Conservation (phyloP, 2,329 filamentous ascomycete species). For the Colletotrichum horii region DNA sequence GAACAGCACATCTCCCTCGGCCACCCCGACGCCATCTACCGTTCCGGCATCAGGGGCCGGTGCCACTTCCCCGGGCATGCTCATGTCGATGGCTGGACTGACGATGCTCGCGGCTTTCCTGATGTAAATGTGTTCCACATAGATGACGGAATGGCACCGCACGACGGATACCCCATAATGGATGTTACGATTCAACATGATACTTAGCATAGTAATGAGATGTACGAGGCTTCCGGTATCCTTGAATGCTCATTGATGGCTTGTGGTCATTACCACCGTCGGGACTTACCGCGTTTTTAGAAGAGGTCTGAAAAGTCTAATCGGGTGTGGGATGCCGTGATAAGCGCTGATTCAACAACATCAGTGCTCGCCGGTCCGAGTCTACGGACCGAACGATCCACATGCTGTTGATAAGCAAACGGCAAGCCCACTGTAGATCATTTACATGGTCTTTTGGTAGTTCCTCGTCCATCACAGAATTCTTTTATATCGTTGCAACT, state of each 20-base stretch:
- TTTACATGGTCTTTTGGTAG: too few relatives aligned
- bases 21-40: background rate
- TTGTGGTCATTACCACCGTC: background rate
- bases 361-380: background rate
- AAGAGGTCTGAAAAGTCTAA: too few relatives aligned
- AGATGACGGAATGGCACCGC: background rate
- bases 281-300: background rate
- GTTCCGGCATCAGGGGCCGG: background rate
- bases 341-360: too few relatives aligned
- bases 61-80: background rate
- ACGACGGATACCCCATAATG: background rate
- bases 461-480: too few relatives aligned
- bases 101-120: background rate
- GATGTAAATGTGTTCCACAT: background rate
- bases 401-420: background rate
- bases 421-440: too few relatives aligned
- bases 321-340: background rate
- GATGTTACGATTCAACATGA: background rate
- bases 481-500: too few relatives aligned
- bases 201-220: background rate
- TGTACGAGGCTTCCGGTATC: too few relatives aligned
- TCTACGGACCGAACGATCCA: background rate
- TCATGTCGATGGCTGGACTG: background rate
- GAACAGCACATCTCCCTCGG: background rate
- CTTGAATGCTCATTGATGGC: background rate